Conservation (phyloP, 116 monocot species). For the Dioscorea cayenensis region DNA sequence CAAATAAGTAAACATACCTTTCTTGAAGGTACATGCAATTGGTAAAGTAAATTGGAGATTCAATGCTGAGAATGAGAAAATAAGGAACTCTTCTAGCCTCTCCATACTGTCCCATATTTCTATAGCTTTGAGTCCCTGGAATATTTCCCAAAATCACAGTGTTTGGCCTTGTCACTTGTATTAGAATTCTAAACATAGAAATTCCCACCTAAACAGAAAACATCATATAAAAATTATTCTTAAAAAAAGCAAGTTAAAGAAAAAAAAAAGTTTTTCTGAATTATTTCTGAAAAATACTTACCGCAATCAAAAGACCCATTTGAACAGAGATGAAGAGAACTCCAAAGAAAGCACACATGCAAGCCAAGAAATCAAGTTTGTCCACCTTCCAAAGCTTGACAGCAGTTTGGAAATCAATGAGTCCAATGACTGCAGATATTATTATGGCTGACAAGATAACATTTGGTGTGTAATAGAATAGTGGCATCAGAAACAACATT, state of each 20-base stretch:
- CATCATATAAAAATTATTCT: neutral
- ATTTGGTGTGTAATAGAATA: constrained; percentile 67
- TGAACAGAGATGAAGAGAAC: constrained; percentile 70
- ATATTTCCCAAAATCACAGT: constrained; percentile 52
- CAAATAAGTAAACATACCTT: constrained; percentile 26
- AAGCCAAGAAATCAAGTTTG: constrained; percentile 64
- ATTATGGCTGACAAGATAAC: constrained; percentile 66
- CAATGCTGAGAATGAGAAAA: constrained; percentile 51
- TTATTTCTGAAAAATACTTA: constrained; percentile 16
- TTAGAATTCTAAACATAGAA: constrained; percentile 58
- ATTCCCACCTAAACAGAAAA: constrained; percentile 34
- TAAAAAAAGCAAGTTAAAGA: neutral
- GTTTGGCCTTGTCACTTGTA: constrained; percentile 65
- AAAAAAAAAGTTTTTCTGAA: too few relatives aligned
- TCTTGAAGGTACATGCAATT: constrained; percentile 62
- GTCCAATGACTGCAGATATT: constrained; percentile 56
- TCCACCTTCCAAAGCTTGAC: constrained; percentile 58
- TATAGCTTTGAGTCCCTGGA: constrained; percentile 40
- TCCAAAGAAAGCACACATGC: constrained; percentile 55
- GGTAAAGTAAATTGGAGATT: constrained; percentile 58
- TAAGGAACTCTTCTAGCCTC: constrained; percentile 47
- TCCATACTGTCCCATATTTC: constrained; percentile 48
- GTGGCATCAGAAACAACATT: constrained; percentile 65
- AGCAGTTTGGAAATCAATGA: constrained; percentile 40
- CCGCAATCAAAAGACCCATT: constrained; percentile 57